A percentile compares a stretch with the other conserved stretches of the same genome.
Conservation (phyloP, 371 early-diverging fungal genomes). For the Thermomucor indicae-seudaticae region DNA sequence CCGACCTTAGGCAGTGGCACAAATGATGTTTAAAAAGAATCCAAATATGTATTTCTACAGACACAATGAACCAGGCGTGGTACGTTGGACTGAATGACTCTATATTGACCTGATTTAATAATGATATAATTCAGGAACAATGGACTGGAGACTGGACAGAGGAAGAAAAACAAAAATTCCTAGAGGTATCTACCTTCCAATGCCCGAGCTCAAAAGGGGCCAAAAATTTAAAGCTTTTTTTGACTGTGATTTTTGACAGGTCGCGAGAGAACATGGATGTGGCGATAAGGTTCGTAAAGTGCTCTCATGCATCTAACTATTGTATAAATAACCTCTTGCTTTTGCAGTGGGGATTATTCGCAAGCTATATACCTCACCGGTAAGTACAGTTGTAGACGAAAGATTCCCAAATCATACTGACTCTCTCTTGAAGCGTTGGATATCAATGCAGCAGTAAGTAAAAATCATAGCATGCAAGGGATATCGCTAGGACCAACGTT, state of each 20-base stretch:
- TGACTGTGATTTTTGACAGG: too few species aligned
- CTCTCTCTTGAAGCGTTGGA: conserved; percentile 42
- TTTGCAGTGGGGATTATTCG: conserved; percentile 66
- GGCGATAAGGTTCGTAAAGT: conserved; percentile 66
- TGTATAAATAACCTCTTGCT: neutral
- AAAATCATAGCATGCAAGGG: neutral
- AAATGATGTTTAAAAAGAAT: conserved; percentile 66
- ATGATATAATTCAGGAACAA: conserved; percentile 48
- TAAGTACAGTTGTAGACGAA: conserved; percentile 18
- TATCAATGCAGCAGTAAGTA: conserved; percentile 70
- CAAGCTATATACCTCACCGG: conserved; percentile 71
- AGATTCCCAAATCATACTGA: neutral
- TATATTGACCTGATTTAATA: neutral
- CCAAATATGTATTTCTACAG: conserved; percentile 75
- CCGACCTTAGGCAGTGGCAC: conserved; percentile 38
- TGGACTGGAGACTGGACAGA: conserved; percentile 73
- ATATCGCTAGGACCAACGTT: neutral
- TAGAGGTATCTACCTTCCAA: too few species aligned
- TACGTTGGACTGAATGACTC: conserved; percentile 14
- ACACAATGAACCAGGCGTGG: conserved; percentile 68
- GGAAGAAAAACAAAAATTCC: conserved; percentile 55
- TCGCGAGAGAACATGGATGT: conserved; percentile 49
- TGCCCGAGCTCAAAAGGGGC: too few species aligned
- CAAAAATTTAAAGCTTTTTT: too few species aligned
- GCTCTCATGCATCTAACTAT: too few species aligned